Evolutionary conservation across 2,329 filamentous ascomycete genomes (phyloP).

Genomic region (Fusarium brevicatenulatum): DNA sequence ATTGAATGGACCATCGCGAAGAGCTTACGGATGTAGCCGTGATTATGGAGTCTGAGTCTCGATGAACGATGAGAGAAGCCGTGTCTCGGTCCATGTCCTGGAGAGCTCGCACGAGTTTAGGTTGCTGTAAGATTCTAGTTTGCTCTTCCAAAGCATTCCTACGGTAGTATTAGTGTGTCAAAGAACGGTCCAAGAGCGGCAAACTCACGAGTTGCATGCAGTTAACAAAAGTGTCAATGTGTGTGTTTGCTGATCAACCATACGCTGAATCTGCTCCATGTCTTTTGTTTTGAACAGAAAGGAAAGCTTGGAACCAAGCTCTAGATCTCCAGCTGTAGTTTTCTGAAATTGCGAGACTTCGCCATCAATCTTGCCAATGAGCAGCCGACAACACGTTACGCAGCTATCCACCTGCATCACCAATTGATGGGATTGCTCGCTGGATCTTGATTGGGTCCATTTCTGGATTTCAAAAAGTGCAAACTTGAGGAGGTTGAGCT

Average conservation of each 20-base stretch:
- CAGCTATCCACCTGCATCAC: background rate
- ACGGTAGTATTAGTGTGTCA: fast-evolving
- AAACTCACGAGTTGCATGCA: background rate
- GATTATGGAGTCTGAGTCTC: background rate
- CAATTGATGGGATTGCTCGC: background rate
- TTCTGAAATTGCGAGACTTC: background rate
- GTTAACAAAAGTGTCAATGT: background rate
- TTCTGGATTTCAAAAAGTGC: background rate
- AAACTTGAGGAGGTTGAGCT: background rate
- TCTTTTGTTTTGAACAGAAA: background rate
- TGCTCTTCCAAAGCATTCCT: background rate
- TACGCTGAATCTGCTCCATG: background rate
- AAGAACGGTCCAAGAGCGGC: background rate
- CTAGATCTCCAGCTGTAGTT: background rate
- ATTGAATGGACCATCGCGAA: background rate
- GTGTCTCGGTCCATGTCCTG: background rate
- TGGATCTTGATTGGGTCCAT: background rate
- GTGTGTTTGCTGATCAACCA: background rate
- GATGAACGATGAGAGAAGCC: background rate
- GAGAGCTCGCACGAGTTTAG: background rate
- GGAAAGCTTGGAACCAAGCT: background rate
- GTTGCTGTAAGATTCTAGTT: background rate
- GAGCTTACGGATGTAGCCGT: background rate
- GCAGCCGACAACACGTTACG: background rate
- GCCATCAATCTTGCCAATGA: background rate